Base-by-base conservation (phyloP, 139 green algal species). In the Chlorella sp. region DNA sequence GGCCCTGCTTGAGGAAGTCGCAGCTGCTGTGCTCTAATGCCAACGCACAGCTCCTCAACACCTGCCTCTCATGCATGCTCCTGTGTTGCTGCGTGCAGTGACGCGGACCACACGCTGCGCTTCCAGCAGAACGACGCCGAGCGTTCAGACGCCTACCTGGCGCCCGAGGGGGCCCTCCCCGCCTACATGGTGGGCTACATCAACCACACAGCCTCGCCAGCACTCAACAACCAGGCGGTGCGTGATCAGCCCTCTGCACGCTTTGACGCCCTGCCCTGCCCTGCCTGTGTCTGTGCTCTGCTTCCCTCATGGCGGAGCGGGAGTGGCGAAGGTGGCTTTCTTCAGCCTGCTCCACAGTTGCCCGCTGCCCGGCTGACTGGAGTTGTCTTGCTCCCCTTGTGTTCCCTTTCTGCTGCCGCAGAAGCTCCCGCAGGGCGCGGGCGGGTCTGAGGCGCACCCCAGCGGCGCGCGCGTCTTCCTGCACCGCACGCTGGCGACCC, bases 401-500 rank as follows among this genome's bases (percentile, higher is more conserved):
- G n/a, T 71, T 35, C 35, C 26, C 61, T 35, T 34, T 10, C 14
- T 4, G 30, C 23, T 66, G 60, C 60, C n/a, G n/a, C n/a, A n/a
- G n/a, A n/a, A n/a, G n/a, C n/a, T n/a, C n/a, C n/a, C n/a, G n/a
- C n/a, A n/a, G n/a, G n/a, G n/a, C n/a, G n/a, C n/a, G n/a, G n/a
- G n/a, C 42, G 10, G 42, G 10, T 17, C 17, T 55, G 17, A 22
- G 4, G 27, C 60, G 60, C 60, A 66, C 27, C 29, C 60, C 23
- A 35, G 34, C 35, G 68, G 36, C 35, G 35, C 27, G 35, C 79
- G 1, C 73, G 83, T 62, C 55, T 67, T 50, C 33, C 88, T 84
- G 23, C 93, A 84, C 75, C 77, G 93, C 67, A 42, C 63, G 33
- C 87, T n/a, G n/a, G n/a, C n/a, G n/a, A n/a, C n/a, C n/a, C n/a